Evolutionary conservation across 192 early-diverging fungal species (phyloP).

Genomic region (Dissophora ornata): DNA sequence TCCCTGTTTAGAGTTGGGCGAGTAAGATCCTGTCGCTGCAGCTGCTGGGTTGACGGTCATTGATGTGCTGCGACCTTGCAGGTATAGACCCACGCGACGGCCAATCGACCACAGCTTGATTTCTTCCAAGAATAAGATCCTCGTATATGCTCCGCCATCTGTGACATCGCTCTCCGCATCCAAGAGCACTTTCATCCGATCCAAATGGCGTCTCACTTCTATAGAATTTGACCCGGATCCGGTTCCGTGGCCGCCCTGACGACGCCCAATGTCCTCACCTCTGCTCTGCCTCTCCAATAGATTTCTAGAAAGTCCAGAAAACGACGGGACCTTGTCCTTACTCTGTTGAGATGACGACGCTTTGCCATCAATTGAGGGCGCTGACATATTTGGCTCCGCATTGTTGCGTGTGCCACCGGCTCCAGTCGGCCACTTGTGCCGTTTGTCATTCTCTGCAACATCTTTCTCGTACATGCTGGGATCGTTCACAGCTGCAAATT

Average conservation of each 20-base stretch:
- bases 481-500: neutral
- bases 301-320: constrained; percentile 23
- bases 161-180: constrained; percentile 46
- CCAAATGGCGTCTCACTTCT: constrained; percentile 38
- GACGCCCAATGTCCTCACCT: constrained; percentile 24
- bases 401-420: neutral
- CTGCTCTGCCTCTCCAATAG: constrained; percentile 31
- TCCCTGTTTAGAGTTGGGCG: neutral
- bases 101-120: constrained; percentile 50
- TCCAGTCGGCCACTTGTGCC: neutral
- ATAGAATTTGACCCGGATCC: neutral
- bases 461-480: neutral
- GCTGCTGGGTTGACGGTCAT: constrained; percentile 16
- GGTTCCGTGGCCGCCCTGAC: neutral
- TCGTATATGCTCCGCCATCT: constrained; percentile 42
- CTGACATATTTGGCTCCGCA: neutral
- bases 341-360: neutral
- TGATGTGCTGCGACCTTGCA: constrained; percentile 16
- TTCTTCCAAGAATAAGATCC: constrained; percentile 46
- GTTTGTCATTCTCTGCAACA: neutral
- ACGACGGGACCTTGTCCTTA: constrained; percentile 6
- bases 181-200: constrained; percentile 43
- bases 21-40: constrained; percentile 13
- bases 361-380: neutral
- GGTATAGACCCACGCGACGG: constrained; percentile 34